Evolutionary conservation across 73 alveolate genomes (phyloP), one percentile per base, ranked within the genome.

Genomic region (Diophrys sp.): DNA sequence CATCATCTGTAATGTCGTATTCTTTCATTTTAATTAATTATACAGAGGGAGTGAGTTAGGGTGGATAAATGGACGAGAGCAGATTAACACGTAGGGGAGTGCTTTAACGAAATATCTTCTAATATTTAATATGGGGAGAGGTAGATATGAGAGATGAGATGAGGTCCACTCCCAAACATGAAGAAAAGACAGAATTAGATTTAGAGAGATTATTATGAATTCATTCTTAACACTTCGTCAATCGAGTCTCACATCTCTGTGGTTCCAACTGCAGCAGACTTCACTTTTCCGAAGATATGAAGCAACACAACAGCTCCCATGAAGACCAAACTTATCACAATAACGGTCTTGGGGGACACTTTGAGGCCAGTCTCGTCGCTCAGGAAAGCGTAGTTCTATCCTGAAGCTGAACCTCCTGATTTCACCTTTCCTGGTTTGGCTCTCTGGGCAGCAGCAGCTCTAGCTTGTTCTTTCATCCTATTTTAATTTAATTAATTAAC

Each of bases 241-340:
- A 11, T 44, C 62, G 5, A 11, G 62, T 18, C 74, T 66, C 32
- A 24, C 74, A 24, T 11, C 30, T 24, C 70, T 33, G 84, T 87
- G 33, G 87, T 83, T 44, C 62, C 62, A 44, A 18, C 18, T 11
- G 62, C 62, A 44, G 62, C 62, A 44, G 62, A 11, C 80, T 80
- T 79, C 29, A 84, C 80, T 62, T 84, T 84, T 29, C 91, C 88
- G 83, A 84, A 84, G 69, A 84, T 84, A 71, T 84, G 91, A 69
- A 84, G 81, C 54, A 84, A 83, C 79, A 84, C 87, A 73, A 84
- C 91, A 79, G 78, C 77, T 26, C 91, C 91, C 91, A 84, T 77
- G 77, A 75, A 84, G 53, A 84, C 78, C 69, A 84, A 70, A 32
- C 87, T 75, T 77, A 84, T 33, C 53, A 84, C 81, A 79, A 84